Conservation (phyloP, 495 filamentous ascomycete species). For the Podospora appendiculata region DNA sequence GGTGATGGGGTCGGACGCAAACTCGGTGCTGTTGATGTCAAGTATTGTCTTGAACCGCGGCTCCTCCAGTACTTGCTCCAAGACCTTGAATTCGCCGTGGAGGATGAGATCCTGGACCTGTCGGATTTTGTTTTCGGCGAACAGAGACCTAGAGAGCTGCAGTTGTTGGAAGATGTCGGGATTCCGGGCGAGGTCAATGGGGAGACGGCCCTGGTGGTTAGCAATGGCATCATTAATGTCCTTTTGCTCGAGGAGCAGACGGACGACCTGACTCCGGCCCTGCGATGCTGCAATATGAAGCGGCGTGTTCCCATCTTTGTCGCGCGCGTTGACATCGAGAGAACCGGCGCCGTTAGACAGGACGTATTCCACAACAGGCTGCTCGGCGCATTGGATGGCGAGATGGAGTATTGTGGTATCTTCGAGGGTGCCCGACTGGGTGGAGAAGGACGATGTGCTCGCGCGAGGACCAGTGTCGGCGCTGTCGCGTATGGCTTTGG, state of each 20-base stretch:
- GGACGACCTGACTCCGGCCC: conserved; percentile 69
- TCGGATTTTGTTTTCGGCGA: conserved; percentile 76
- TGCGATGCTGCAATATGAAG: conserved; percentile 82
- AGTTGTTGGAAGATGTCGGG: conserved; percentile 94
- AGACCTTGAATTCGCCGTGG: conserved; percentile 61
- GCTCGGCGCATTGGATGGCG: conserved; percentile 93
- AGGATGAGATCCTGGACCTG: conserved; percentile 71
- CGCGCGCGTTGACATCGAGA: conserved; percentile 80
- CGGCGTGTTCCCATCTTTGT: conserved; percentile 89
- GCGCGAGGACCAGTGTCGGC: conserved; percentile 38
- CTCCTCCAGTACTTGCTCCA: conserved; percentile 77
- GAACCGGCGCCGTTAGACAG: conserved; percentile 59
- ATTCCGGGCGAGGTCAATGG: conserved; percentile 81
- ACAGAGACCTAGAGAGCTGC: conserved; percentile 83
- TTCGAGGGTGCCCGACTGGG: conserved; percentile 45
- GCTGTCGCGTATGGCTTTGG: conserved; percentile 73
- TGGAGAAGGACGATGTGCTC: conserved; percentile 47
- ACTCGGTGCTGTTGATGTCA: conserved; percentile 84
- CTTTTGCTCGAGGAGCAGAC: conserved; percentile 67
- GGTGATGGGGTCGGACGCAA: conserved; percentile 73
- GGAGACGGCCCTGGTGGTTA: conserved; percentile 82
- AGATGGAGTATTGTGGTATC: conserved; percentile 87
- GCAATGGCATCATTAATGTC: conserved; percentile 81
- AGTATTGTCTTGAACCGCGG: conserved; percentile 73
- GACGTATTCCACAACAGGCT: conserved; percentile 92